Base-by-base conservation (phyloP, 1,284 basidiomycete species). In the Xerocomus nothofagi region DNA sequence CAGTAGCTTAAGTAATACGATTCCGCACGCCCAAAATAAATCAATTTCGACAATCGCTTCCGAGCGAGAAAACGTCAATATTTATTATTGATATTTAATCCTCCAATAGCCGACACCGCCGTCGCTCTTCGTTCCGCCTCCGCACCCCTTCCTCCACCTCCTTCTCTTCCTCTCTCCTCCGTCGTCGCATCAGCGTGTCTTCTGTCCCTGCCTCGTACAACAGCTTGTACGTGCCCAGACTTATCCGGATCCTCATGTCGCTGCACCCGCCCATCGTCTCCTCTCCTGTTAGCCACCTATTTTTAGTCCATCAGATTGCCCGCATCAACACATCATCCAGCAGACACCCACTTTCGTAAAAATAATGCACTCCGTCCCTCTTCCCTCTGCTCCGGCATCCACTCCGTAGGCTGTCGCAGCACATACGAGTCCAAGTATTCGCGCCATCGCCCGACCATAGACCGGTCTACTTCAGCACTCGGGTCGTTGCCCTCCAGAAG, bases 341-440 rank as follows among this genome's bases (percentile, higher is more conserved):
- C 17, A 33, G 14, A 39, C n/a, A 51, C 76, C 51, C 60, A 78
- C 81, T 77, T 70, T 59, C 73, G 71, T 56, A 82, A 60, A 67
- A 75, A 79, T 49, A 79, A 62, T 41, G 67, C 63, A 23, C 61
- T 59, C 56, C 66, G 67, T 55, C 71, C 73, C 63, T 67, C 75
- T 66, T 69, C 76, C 65, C 53, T 77, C 67, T 29, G 69, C 66
- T 62, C 68, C 18, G 74, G 77, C 44, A 79, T 47, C 84, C 87
- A 88, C 60, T 90, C 88, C 6, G 86, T 89, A 9, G 81, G 79
- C 54, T 84, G 74, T 36, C 72, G 75, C 70, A 91, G 77, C 50
- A 88, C 86, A 70, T 88, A 99, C 51, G 86, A 88, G 56, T 89
- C 87, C 56, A 95, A 80, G 69, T 98, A 98, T 61, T 89, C 87